These are phyloP conservation scores for Dryadomyces quercivorus DNA, from an alignment of 2,329 filamentous ascomycete genomes.

Conservation along the genomic window DNA sequence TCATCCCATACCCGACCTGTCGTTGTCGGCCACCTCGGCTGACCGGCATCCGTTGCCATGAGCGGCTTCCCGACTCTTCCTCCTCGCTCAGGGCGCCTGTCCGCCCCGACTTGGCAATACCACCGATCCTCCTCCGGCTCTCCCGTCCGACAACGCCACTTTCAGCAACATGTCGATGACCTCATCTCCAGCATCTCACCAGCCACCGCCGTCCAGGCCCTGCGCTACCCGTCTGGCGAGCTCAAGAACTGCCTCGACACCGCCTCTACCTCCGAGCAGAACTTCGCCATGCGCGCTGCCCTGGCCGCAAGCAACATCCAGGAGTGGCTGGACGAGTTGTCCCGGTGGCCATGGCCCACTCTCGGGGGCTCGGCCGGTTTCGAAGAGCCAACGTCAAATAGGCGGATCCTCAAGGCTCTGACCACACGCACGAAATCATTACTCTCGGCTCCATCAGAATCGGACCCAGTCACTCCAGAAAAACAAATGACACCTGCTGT, in stretches of 20 bases:
- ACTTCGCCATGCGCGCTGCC: constrained; percentile 59
- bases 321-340: constrained; percentile 64
- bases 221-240: constrained; percentile 39
- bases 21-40: background rate
- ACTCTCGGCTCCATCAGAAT: constrained; percentile 1
- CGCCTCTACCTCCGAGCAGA: constrained; percentile 53
- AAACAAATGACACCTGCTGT: background rate
- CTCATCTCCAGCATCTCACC: constrained; percentile 51
- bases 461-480: constrained; percentile 8
- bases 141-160: constrained; percentile 30
- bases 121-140: constrained; percentile 27
- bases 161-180: constrained; percentile 31
- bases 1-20: background rate
- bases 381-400: constrained; percentile 25
- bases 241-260: constrained; percentile 48
- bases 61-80: constrained; percentile 22
- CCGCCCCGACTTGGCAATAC: constrained; percentile 25
- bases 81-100: constrained; percentile 23
- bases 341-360: constrained; percentile 44
- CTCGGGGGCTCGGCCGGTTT: constrained; percentile 39
- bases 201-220: constrained; percentile 45
- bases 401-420: background rate
- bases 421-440: background rate
- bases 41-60: constrained; percentile 15
- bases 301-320: constrained; percentile 58